These are phyloP conservation scores for Talaromyces nanjingensis DNA, from an alignment of 495 filamentous ascomycete genomes.

Conservation along the genomic window DNA sequence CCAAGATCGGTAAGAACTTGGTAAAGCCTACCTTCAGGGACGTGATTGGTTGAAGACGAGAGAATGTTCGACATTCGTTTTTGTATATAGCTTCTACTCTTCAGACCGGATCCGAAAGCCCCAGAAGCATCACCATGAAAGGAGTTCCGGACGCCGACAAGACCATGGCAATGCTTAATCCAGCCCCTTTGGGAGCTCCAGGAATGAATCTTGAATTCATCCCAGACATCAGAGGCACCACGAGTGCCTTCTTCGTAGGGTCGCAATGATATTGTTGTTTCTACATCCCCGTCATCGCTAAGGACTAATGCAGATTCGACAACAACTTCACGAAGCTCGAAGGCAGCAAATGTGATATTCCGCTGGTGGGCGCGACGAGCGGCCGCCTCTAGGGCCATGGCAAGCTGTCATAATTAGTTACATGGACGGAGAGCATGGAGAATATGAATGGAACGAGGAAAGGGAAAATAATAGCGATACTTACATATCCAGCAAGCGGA, in stretches of 20 bases:
- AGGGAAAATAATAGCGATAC: slow-evolving; percentile 3
- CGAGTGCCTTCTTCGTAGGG: slow-evolving; percentile 31
- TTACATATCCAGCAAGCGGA: slow-evolving; percentile 40
- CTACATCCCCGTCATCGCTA: slow-evolving; percentile 30
- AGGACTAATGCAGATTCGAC: slow-evolving; percentile 35
- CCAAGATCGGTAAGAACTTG: slow-evolving; percentile 20
- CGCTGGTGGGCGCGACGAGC: slow-evolving; percentile 8
- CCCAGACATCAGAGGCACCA: slow-evolving; percentile 29
- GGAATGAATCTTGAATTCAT: slow-evolving; percentile 30
- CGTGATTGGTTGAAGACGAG: slow-evolving; percentile 10
- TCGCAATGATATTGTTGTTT: slow-evolving; percentile 33
- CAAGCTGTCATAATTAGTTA: slow-evolving; percentile 16
- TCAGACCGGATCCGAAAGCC: slow-evolving; percentile 12
- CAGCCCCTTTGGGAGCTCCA: slow-evolving; percentile 24
- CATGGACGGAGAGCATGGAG: not conserved
- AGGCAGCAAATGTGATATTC: slow-evolving; percentile 17
- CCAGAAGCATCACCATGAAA: not conserved
- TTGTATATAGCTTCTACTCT: not conserved
- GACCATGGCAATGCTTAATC: slow-evolving; percentile 31
- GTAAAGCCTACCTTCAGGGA: slow-evolving; percentile 26
- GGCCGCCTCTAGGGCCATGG: slow-evolving; percentile 44
- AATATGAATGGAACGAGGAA: not conserved
- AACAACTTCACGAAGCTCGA: slow-evolving; percentile 33
- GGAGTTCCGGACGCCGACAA: slow-evolving; percentile 8
- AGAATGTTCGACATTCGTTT: slow-evolving; percentile 14